These are phyloP conservation scores for Periconia macrospinosa DNA, from an alignment of 2,329 filamentous ascomycete genomes.

Conservation along the genomic window DNA sequence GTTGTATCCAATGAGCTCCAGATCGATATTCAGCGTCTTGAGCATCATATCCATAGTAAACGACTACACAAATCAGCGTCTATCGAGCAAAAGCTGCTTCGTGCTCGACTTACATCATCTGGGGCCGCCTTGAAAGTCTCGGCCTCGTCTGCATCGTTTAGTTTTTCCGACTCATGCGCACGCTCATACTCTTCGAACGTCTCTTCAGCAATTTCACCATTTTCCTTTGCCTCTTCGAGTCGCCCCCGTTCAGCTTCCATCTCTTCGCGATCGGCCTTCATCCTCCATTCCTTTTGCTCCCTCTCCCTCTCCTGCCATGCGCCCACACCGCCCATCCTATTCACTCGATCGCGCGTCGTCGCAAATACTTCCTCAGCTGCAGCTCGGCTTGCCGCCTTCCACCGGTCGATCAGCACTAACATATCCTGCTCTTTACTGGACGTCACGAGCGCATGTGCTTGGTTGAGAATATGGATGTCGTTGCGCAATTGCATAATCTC, in stretches of 20 bases:
- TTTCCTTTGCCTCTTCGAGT: constrained; percentile 45
- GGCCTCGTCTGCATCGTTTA: constrained; percentile 45
- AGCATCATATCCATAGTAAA: constrained; percentile 75
- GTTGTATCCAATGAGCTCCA: constrained; percentile 66
- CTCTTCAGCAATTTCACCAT: constrained; percentile 47
- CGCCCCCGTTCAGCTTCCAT: constrained; percentile 46
- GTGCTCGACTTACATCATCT: constrained; percentile 41
- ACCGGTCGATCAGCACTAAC: constrained; percentile 59
- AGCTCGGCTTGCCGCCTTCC: constrained; percentile 61
- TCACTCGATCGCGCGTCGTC: constrained; percentile 61
- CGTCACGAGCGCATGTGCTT: constrained; percentile 43
- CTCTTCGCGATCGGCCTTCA: constrained; percentile 30
- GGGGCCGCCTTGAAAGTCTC: constrained; percentile 34
- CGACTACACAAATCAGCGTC: constrained; percentile 41
- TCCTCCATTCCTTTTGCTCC: constrained; percentile 34
- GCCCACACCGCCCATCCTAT: constrained; percentile 64
- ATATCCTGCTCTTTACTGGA: constrained; percentile 57
- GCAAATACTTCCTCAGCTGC: constrained; percentile 71
- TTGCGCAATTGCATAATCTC: constrained; percentile 38
- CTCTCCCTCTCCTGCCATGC: constrained; percentile 53
- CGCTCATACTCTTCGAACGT: constrained; percentile 49
- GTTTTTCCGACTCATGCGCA: constrained; percentile 21
- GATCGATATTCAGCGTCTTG: constrained; percentile 64
- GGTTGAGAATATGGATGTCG: constrained; percentile 45
- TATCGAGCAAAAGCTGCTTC: background rate